These are phyloP conservation scores for Clonostachys solani DNA, from an alignment of 2,329 filamentous ascomycete genomes.

Conservation along the genomic window DNA sequence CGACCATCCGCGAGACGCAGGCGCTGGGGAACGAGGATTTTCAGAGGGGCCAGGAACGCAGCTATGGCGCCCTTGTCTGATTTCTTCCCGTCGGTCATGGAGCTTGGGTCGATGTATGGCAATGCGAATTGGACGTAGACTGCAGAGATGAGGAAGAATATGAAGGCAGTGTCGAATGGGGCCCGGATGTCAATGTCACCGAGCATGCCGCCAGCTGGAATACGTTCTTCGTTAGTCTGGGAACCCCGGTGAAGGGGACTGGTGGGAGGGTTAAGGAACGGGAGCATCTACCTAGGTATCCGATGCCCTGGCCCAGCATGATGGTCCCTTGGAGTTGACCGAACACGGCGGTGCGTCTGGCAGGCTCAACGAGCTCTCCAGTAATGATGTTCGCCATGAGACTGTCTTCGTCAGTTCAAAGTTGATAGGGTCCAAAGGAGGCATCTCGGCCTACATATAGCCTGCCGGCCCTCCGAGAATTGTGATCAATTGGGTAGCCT, in stretches of 20 bases:
- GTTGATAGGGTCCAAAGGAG: accelerated
- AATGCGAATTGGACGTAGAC: slow-evolving; percentile 34
- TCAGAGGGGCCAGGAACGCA: slow-evolving; percentile 59
- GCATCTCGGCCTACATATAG: slow-evolving; percentile 45
- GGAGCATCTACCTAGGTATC: slow-evolving; percentile 46
- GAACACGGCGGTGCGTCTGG: slow-evolving; percentile 58
- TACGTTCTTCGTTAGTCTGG: too few relatives aligned
- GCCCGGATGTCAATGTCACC: slow-evolving; percentile 62
- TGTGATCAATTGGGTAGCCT: slow-evolving; percentile 63
- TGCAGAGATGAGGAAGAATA: slow-evolving; percentile 44
- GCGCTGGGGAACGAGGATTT: slow-evolving; percentile 54
- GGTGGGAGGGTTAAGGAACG: neutral
- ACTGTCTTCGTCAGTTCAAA: slow-evolving; percentile 12
- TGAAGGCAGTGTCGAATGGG: slow-evolving; percentile 61
- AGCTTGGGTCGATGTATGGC: slow-evolving; percentile 45
- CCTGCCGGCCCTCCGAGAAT: slow-evolving; percentile 65
- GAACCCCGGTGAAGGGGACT: neutral
- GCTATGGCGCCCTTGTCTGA: slow-evolving; percentile 29
- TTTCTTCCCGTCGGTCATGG: slow-evolving; percentile 24
- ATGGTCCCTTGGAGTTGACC: slow-evolving; percentile 62
- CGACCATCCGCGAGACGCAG: slow-evolving; percentile 46
- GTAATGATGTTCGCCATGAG: slow-evolving; percentile 66
- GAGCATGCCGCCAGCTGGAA: slow-evolving; percentile 54
- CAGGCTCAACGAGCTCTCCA: slow-evolving; percentile 57
- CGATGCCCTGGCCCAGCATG: slow-evolving; percentile 62